Percentiles rank a stretch among this genome's conserved stretches.
Conservation (phyloP, 441 rosid genomes). For the Bocquillonia castaneifolia region DNA sequence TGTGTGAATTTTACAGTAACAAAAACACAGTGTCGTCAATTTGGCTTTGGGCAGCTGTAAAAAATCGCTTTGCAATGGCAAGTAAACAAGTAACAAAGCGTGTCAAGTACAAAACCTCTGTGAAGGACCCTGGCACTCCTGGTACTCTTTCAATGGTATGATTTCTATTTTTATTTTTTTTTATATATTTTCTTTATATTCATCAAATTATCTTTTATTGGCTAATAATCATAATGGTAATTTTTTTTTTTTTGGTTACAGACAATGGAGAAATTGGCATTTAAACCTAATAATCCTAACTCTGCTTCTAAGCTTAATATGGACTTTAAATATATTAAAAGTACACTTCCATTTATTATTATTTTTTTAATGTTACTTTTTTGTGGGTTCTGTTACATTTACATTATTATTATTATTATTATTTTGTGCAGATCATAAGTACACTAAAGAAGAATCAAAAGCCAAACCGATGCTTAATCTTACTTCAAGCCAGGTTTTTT, state of each 20-base stretch:
- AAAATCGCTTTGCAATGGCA: conserved; percentile 36
- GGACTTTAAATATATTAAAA: conserved; percentile 55
- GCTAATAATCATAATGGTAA: background rate
- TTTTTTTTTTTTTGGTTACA: conserved; percentile 16
- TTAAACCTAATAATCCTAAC: conserved; percentile 57
- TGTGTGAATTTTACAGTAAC: too few species aligned
- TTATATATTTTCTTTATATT: background rate
- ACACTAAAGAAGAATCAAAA: conserved; percentile 72
- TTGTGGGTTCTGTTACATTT: too few species aligned
- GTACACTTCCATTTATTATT: conserved; percentile 29
- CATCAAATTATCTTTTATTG: background rate
- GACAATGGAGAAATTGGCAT: conserved; percentile 58
- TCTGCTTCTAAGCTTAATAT: conserved; percentile 69
- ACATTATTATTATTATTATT: background rate
- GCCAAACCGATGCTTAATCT: conserved; percentile 90
- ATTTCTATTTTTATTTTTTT: background rate
- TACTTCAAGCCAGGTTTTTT: conserved; percentile 54
- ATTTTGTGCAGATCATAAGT: conserved; percentile 48
- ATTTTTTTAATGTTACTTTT: too few species aligned
- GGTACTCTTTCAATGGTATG: conserved; percentile 63
- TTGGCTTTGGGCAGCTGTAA: too few species aligned
- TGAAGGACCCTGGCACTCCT: conserved; percentile 75
- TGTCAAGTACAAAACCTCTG: conserved; percentile 65
- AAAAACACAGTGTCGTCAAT: too few species aligned
- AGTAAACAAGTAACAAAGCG: conserved; percentile 50